These are phyloP conservation scores for Pterocarpus santalinus DNA, from an alignment of 306 rosid genomes.

Conservation along the genomic window DNA sequence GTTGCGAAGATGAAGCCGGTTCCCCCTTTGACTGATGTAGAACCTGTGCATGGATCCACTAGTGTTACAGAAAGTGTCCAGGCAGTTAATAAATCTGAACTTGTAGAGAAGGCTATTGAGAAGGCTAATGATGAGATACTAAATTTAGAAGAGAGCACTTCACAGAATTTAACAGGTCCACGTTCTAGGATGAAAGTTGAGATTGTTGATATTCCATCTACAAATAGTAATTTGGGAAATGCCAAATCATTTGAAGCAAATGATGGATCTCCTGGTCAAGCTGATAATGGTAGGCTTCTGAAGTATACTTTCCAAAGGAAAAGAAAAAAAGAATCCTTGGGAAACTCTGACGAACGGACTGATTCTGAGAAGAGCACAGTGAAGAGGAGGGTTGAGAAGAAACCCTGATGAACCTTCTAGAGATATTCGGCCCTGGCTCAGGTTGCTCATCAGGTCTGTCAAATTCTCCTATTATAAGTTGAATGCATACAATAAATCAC, in stretches of 20 bases:
- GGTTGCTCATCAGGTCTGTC: slow-evolving; percentile 74
- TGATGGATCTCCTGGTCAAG: slow-evolving; percentile 50
- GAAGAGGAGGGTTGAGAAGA: slow-evolving; percentile 55
- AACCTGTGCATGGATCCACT: slow-evolving; percentile 49
- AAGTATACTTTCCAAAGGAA: slow-evolving; percentile 77
- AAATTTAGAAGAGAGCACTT: slow-evolving; percentile 43
- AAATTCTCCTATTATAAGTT: slow-evolving; percentile 36
- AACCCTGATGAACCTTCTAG: slow-evolving; percentile 53
- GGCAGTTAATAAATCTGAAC: slow-evolving; percentile 42
- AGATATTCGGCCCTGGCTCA: slow-evolving; percentile 62
- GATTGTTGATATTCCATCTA: slow-evolving; percentile 40
- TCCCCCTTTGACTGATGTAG: slow-evolving; percentile 49
- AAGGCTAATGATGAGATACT: slow-evolving; percentile 41
- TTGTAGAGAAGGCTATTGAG: slow-evolving; percentile 44
- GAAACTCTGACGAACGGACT: slow-evolving; percentile 50
- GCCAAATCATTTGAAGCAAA: slow-evolving; percentile 48
- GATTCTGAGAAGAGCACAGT: slow-evolving; percentile 49
- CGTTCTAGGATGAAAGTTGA: slow-evolving; percentile 44
- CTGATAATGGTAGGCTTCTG: slow-evolving; percentile 53
- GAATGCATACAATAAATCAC: slow-evolving; percentile 1
- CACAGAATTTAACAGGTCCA: slow-evolving; percentile 37
- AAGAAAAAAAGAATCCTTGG: slow-evolving; percentile 62
- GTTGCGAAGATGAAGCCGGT: slow-evolving; percentile 52
- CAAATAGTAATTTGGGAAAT: slow-evolving; percentile 46
- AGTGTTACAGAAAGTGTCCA: slow-evolving; percentile 47